Conservation (phyloP, 164 flowering plant species). For the Aristolochia contorta region DNA sequence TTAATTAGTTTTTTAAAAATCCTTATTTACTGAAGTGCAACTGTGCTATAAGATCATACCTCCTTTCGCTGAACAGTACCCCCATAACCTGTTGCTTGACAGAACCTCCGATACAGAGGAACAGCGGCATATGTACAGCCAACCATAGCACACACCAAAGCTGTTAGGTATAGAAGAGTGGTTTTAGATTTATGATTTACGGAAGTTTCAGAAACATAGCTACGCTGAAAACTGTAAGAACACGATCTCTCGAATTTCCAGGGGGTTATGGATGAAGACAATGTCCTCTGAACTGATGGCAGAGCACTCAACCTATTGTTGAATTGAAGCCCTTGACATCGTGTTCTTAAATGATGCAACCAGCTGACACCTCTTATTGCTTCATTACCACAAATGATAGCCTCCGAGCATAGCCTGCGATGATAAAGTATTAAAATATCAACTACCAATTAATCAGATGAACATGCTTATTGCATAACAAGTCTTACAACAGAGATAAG, state of each 20-base stretch:
- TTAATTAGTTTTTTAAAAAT: no score
- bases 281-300: background rate
- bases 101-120: slow-evolving; percentile 77
- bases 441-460: no score
- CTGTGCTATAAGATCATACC: slow-evolving; percentile 26
- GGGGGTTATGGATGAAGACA: slow-evolving; percentile 1
- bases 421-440: background rate
- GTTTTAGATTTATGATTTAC: slow-evolving; percentile 47
- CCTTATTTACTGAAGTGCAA: background rate
- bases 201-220: slow-evolving; percentile 32
- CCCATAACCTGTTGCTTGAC: slow-evolving; percentile 94
- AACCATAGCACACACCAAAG: slow-evolving; percentile 70
- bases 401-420: slow-evolving; percentile 6
- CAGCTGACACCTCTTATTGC: background rate
- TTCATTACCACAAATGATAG: background rate
- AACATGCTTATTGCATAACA: no score
- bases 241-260: slow-evolving; percentile 7
- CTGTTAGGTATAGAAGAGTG: slow-evolving; percentile 57
- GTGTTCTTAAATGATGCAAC: background rate
- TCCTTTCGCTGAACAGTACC: slow-evolving; percentile 88
- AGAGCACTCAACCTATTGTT: background rate
- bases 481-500: no score
- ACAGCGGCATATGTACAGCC: slow-evolving; percentile 86
- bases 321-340: background rate
- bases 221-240: slow-evolving; percentile 18